Conservation (phyloP, 78 protist species). For the Anaeramoeba ignava region DNA sequence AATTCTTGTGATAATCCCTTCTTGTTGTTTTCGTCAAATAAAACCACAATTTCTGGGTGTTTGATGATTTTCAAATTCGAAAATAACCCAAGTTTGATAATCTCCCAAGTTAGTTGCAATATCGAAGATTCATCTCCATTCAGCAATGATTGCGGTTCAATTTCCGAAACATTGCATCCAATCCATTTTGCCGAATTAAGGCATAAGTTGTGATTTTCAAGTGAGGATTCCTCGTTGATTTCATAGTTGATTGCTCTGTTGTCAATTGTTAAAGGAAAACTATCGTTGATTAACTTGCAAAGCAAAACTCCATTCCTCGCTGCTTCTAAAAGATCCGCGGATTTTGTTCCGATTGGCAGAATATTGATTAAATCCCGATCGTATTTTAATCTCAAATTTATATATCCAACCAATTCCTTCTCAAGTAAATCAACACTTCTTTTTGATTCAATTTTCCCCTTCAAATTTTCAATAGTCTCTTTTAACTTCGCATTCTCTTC, state of each 20-base stretch:
- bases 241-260: slow-evolving; percentile 45
- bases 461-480: too few species aligned
- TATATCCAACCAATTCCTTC: slow-evolving; percentile 9
- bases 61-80: slow-evolving; percentile 8
- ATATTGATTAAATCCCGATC: slow-evolving; percentile 17
- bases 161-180: slow-evolving; percentile 21
- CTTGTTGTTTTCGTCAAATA: slow-evolving; percentile 19
- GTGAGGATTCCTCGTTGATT: slow-evolving; percentile 24
- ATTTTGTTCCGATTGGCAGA: slow-evolving; percentile 21
- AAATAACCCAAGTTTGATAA: slow-evolving; percentile 15
- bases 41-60: slow-evolving; percentile 26
- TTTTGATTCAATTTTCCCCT: background rate
- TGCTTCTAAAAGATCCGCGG: slow-evolving; percentile 15
- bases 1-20: too few species aligned
- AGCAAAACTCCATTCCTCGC: slow-evolving; percentile 47
- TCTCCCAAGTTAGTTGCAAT: slow-evolving; percentile 16
- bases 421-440: slow-evolving; percentile 1
- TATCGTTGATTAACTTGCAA: slow-evolving; percentile 44
- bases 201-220: slow-evolving; percentile 32
- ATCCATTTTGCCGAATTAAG: slow-evolving; percentile 35
- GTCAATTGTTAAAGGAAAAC: slow-evolving; percentile 41
- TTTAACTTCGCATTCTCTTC: too few species aligned
- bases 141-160: slow-evolving; percentile 4
- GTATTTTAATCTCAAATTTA: background rate
- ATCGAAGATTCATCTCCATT: slow-evolving; percentile 10